Evolutionary conservation across 2,329 filamentous ascomycete genomes (phyloP), one percentile per base, ranked within the genome.

Genomic region (Periconia sp.): DNA sequence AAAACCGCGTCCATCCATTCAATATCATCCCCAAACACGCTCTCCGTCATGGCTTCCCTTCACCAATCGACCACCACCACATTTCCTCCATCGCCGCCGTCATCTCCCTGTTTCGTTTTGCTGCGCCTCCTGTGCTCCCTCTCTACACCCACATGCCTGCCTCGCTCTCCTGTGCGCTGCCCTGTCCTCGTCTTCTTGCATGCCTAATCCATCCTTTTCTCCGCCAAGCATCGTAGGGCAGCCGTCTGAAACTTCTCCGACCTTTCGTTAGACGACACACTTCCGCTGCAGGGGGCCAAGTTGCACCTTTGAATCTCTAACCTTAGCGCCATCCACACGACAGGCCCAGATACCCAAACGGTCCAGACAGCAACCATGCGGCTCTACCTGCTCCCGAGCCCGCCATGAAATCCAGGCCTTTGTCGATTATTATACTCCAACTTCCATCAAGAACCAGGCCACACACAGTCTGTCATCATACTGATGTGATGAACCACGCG

Each of bases 291-390:
- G 64, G 62, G 61, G 62, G 33, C 58, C 55, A 52, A 53, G 65
- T 71, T 72, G 67, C 66, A 72, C 58, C 54, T 66, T 53, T 71
- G 65, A 61, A 67, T 68, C 59, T 57, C 69, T 68, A 68, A 65
- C 68, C 68, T 64, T 72, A 71, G 70, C 60, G 59, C 59, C 46
- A 55, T 60, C 61, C 55, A 57, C 55, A 54, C 61, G 6, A 5
- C 33, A 37, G 13, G 15, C 33, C 33, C 33, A 37, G 46, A 57
- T 58, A 48, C 57, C 55, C 8, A 27, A 27, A 27, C 3, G 23
- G 23, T 27, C 23, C 23, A 27, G 23, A 27, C 48, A 51, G 44
- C 40, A 45, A 54, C 55, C 56, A 64, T 61, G 64, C 65, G 66
- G 68, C 56, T 65, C 50, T 49, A 31, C 33, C 51, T 54, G 48